phyloP scores from a whole-genome alignment of 805 yeast genomes.

The Wickerhamiella parazyma region DNA sequence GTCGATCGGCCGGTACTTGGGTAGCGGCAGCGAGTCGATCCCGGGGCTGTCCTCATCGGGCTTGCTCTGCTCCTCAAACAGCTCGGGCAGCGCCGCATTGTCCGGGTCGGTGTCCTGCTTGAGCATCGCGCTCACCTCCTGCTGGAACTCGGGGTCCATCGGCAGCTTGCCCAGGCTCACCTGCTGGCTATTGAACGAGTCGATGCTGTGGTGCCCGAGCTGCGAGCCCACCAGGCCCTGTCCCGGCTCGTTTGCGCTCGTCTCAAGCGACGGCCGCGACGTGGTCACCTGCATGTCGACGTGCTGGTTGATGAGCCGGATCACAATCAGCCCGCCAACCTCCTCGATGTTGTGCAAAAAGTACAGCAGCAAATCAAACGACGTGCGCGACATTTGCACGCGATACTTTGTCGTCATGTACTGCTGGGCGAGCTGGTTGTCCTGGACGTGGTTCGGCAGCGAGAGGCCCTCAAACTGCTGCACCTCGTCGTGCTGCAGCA shows the following conservation, averaged over 20 bases:
- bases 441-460: slow-evolving; percentile 65
- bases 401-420: slow-evolving; percentile 63
- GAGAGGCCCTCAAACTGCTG: slow-evolving; percentile 59
- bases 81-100: slow-evolving; percentile 38
- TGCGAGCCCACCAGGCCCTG: slow-evolving; percentile 12
- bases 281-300: slow-evolving; percentile 33
- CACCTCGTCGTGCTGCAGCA: slow-evolving; percentile 68
- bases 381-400: slow-evolving; percentile 65
- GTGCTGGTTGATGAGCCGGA: slow-evolving; percentile 75
- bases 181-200: slow-evolving; percentile 51
- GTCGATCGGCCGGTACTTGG: slow-evolving; percentile 67
- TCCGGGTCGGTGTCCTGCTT: slow-evolving; percentile 32
- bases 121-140: slow-evolving; percentile 74
- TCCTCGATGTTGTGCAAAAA: slow-evolving; percentile 86
- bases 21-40: slow-evolving; percentile 68
- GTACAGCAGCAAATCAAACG: slow-evolving; percentile 69
- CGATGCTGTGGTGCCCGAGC: slow-evolving; percentile 28
- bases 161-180: slow-evolving; percentile 78
- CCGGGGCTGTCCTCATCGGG: slow-evolving; percentile 44
- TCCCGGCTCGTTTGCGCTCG: slow-evolving; percentile 13
- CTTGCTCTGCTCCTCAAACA: slow-evolving; percentile 46
- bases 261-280: slow-evolving; percentile 23
- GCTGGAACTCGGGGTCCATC: slow-evolving; percentile 66
- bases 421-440: slow-evolving; percentile 66
- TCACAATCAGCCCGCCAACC: slow-evolving; percentile 78